Percentiles rank a stretch among this genome's conserved stretches.
Conservation (phyloP, 306 rosid genomes). For the Arachis hypogaea region DNA sequence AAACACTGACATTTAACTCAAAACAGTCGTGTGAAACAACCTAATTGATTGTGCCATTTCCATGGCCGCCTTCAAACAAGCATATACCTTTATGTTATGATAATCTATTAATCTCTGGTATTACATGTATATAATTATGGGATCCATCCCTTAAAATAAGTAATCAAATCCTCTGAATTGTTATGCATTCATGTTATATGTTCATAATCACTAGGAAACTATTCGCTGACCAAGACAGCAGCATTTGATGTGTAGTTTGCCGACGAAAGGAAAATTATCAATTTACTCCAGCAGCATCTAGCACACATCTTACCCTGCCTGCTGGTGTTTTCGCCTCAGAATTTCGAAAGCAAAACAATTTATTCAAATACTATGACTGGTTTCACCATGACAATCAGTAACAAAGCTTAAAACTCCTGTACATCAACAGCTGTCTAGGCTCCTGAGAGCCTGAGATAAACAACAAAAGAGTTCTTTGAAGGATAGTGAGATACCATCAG, state of each 20-base stretch:
- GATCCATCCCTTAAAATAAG: not conserved
- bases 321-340: not conserved
- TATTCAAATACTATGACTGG: not conserved
- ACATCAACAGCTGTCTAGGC: not conserved
- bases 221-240: not conserved
- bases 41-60: not conserved
- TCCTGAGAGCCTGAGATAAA: not conserved
- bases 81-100: not conserved
- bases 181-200: not conserved
- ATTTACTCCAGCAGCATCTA: not conserved
- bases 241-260: not conserved
- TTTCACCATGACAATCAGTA: not conserved
- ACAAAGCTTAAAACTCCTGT: not conserved
- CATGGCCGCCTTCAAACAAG: not conserved
- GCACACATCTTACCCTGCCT: slow-evolving; percentile 3
- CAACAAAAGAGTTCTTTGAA: not conserved
- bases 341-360: not conserved
- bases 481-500: slow-evolving; percentile 10
- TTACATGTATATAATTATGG: not conserved
- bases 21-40: too few species aligned
- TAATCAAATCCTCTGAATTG: not conserved
- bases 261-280: not conserved
- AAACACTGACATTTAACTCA: too few species aligned
- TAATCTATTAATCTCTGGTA: not conserved
- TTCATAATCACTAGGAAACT: not conserved